Base-by-base conservation (phyloP, 2,329 filamentous ascomycete species). In the Fusarium stilboides region DNA sequence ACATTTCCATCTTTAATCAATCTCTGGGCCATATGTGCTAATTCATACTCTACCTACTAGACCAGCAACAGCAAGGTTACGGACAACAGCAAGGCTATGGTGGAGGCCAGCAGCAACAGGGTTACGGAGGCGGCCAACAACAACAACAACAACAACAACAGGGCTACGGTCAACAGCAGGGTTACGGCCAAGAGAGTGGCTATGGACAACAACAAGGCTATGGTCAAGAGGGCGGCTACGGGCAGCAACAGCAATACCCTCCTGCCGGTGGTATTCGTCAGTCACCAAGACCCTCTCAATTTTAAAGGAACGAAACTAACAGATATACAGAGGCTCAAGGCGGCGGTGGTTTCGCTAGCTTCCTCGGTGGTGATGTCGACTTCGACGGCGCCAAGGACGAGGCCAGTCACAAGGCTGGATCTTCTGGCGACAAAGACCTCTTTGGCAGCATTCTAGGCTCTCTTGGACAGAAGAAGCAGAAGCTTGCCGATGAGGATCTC, bases 371-470 rank as follows among this genome's bases (percentile, higher is more conserved):
- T 65, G 81, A 85, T 71, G 81, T 86, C 58, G 84, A 87, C 72
- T 78, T 86, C 64, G 76, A 78, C 36, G 80, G 80, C 20, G 84
- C 85, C 8, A 82, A 84, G 57, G 78, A 85, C 56, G 80, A 84
- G 49, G 87, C 86, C 19, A 79, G 79, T 66, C 77, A 80, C 33
- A 79, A 82, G 56, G 82, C 85, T 22, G 84, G 85, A 57, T 77
- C 75, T 34, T 84, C 82, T 24, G 85, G 84, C 49, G 80, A 82
- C 73, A 75, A 75, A 72, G 80, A 81, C 73, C 76, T 88, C 59
- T 89, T 88, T 74, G 81, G 82, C 59, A 78, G 65, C 71, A 78
- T 88, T 59, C 77, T 88, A 33, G 79, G 81, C 54, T 74, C 80
- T 42, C 78, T 89, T 46, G 78, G 80, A 19, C 79, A 86, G 78